Evolutionary conservation across 495 filamentous ascomycete genomes (phyloP), one percentile per base, ranked within the genome.

Genomic region (Lasiosphaeria ovina): DNA sequence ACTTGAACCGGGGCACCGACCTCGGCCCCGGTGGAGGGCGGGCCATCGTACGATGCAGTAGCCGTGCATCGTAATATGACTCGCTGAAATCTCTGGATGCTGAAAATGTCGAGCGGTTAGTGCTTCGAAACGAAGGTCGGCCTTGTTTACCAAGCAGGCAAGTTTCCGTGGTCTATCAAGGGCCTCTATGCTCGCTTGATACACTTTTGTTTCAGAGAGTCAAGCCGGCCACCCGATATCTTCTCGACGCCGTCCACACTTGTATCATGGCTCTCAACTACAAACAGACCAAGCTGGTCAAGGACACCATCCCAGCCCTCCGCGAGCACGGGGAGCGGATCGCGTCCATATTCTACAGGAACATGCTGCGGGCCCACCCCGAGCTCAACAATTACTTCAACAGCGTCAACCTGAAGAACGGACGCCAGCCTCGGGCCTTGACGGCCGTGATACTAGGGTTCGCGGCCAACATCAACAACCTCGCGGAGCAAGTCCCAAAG

Each of bases 381-480:
- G 79, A 83, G 51, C 81, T 91, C 8, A 80, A 87, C 62, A 78
- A 81, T 64, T 76, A 87, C 68, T 91, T 91, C 81, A 90, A 89
- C 76, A 79, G 72, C 54, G 77, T 87, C 57, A 87, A 90, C 73
- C 85, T 89, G 72, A 76, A 78, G 65, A 89, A 84, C 36, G 85
- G 87, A 58, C 81, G 85, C 61, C 88, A 91, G 63, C 79, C 87
- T 4, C 76, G 76, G 17, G 87, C 88, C 9, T 75, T 91, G 35
- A 87, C 87, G 4, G 76, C 77, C 57, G 81, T 88, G 32, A 81
- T 91, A 58, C 81, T 86, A 64, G 85, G 81, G 62, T 91, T 89
- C 59, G 88, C 88, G 49, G 74, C 81, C 52, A 80, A 90, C 71
- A 90, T 90, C 71, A 83, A 87, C 73, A 78, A 90, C 72, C 81